Evolutionary conservation across 2,329 filamentous ascomycete species (phyloP), one percentile per base, ranked within the genome.

Genomic region (Lasiodiplodia gonubiensis): DNA sequence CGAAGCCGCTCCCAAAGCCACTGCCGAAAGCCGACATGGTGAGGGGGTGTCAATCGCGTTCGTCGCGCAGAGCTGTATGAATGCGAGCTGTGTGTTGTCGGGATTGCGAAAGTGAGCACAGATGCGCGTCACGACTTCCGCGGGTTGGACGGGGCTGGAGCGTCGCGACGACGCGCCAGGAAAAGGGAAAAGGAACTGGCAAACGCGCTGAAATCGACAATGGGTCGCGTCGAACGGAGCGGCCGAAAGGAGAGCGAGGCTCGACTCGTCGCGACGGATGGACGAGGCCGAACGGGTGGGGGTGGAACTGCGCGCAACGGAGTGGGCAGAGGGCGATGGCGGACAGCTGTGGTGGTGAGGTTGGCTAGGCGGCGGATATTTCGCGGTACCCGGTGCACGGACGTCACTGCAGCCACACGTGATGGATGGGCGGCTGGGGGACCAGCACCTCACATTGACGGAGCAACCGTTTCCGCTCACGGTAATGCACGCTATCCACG

Each of bases 1-100:
- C 78, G 42, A 80, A 80, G 6, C 72, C 70, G 27, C 79, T 67
- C 21, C 79, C 78, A 66, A 77, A 77, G 64, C 69, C 64, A 64
- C 69, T 61, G 39, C 69, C 69, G 66, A 70, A 70, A 61, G 55
- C 68, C 53, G 68, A 70, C 69, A 70, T 70, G 64, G 65, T 51
- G 67, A 51, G 27, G 49, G 49, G 52, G 35, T 51, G 46, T 59
- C 39, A 49, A 53, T 66, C 64, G 64, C 64, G 7, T 8, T 16
- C 6, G 52, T 49, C n/a, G 64, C 64, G 42, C 42, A 18, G 25
- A 35, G 52, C 37, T 51, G 53, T 23, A 21, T 46, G 33, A 54
- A 76, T 14, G 64, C 33, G 39, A 42, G 21, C 37, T 21, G 64
- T 35, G 16, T 16, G 37, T 42, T n/a, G 64, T 30, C 23, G 51